Evolutionary conservation across 2,329 filamentous ascomycete species (phyloP).

Genomic region (Ophiosphaerella herpotricha): DNA sequence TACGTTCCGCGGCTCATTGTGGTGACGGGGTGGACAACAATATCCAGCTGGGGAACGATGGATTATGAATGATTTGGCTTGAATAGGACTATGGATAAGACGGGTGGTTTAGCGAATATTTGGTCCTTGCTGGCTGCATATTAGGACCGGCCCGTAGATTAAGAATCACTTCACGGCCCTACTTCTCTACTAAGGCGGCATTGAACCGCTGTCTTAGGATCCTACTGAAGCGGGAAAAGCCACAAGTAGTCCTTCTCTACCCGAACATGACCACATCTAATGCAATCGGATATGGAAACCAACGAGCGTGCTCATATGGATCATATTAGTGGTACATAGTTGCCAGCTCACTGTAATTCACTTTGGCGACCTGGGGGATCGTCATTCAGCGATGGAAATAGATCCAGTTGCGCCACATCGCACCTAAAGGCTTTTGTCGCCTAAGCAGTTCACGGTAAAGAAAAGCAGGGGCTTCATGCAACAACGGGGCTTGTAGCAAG

Average conservation of each 20-base stretch:
- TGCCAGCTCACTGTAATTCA: conserved; percentile 14
- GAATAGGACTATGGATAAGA: conserved; percentile 9
- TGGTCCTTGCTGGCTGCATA: conserved; percentile 18
- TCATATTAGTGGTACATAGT: conserved; percentile 5
- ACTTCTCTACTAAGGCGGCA: conserved; percentile 1
- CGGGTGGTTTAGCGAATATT: conserved; percentile 20
- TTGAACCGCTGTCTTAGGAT: background rate
- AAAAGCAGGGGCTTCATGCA: conserved; percentile 27
- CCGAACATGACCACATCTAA: conserved; percentile 29
- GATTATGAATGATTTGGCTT: conserved; percentile 36
- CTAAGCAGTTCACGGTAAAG: conserved; percentile 13
- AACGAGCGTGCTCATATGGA: conserved; percentile 11
- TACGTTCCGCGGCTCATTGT: conserved; percentile 43
- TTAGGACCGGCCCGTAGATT: conserved; percentile 20
- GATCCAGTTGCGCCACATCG: conserved; percentile 15
- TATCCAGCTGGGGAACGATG: conserved; percentile 42
- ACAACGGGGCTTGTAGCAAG: conserved; percentile 20
- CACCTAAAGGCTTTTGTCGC: conserved; percentile 19
- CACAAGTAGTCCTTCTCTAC: conserved; percentile 10
- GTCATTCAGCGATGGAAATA: conserved; percentile 14
- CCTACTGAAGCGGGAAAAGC: conserved; percentile 1
- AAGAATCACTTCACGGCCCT: conserved; percentile 12
- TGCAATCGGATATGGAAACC: conserved; percentile 9
- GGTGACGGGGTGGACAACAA: conserved; percentile 36
- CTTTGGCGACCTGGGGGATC: conserved; percentile 1